phyloP scores from a whole-genome alignment of 257 asterid species.

The Schizonepeta tenuifolia region DNA sequence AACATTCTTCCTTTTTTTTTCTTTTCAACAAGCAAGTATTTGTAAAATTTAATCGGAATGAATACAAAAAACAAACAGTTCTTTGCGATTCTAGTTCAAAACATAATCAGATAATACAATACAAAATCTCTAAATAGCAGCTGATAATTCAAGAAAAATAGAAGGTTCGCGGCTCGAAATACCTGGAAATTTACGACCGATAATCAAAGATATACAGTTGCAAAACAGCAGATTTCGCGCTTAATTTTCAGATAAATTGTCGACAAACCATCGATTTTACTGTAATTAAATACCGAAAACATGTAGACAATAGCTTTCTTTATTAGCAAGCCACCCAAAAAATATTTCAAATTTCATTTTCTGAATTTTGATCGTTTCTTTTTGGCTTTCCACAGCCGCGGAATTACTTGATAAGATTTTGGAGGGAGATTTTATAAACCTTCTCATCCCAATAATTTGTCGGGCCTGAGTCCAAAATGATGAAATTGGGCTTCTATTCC shows the following conservation, averaged over 20 bases:
- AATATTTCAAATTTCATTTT: background rate
- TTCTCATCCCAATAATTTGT: background rate
- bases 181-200: slow-evolving; percentile 31
- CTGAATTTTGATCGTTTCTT: background rate
- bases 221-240: background rate
- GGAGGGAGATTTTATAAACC: background rate
- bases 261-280: background rate
- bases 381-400: background rate
- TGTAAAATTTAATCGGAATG: background rate
- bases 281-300: background rate
- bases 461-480: background rate
- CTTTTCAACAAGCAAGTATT: background rate
- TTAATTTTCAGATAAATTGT: slow-evolving; percentile 1
- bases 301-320: slow-evolving; percentile 21
- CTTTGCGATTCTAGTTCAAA: slow-evolving; percentile 2
- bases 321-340: slow-evolving; percentile 28
- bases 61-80: background rate
- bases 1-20: background rate
- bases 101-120: slow-evolving; percentile 3
- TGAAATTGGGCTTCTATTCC: background rate
- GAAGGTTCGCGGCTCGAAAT: background rate
- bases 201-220: background rate
- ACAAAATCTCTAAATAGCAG: background rate
- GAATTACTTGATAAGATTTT: background rate
- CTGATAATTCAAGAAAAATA: background rate